Evolutionary conservation across 495 filamentous ascomycete species (phyloP), one percentile per base, ranked within the genome.

Genomic region (Penicillium silybi): DNA sequence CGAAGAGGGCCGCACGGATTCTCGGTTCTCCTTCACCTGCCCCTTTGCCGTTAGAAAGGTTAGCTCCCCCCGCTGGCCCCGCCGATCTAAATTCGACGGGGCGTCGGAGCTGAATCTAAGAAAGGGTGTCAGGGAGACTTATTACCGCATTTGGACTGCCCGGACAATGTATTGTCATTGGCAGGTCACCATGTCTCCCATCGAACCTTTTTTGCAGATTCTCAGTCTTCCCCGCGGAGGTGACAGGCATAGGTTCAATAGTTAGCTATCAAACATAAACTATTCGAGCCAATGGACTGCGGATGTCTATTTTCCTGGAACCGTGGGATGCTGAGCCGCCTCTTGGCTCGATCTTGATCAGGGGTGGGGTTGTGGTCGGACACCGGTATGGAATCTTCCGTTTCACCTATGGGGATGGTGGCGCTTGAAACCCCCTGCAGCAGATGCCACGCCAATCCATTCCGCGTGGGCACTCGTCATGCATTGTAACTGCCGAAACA

Each of bases 21-120:
- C n/a, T n/a, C n/a, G 18, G 6, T 20, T 54, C 45, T 54, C 38
- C 29, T 47, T 48, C 7, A 48, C 51, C 45, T 54, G 51, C 51
- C 51, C 43, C 8, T 48, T 53, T 37, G n/a, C 42, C 29, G 10
- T 10, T 32, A 13, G 29, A 13, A 23, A 23, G 6, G 16, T 34
- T 48, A 38, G 27, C 11, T 48, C 20, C 23, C 44, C 17, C 39
- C n/a, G 20, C 38, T 34, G 13, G 47, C 23, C 25, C 44, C 22
- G 45, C 39, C 51, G 51, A 54, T 54, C 51, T 35, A 17, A 10
- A 23, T 37, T 41, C 44, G 11, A 32, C 29, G 11, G 11, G 29
- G 29, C 15, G 19, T 26, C 7, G 13, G 26, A 20, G n/a, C 40
- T 11, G 34, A 27, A 40, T 32, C 34, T 48, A 16, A 25, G 25